Base-by-base conservation (phyloP, 2,329 filamentous ascomycete genomes). In the Thelonectria olida region DNA sequence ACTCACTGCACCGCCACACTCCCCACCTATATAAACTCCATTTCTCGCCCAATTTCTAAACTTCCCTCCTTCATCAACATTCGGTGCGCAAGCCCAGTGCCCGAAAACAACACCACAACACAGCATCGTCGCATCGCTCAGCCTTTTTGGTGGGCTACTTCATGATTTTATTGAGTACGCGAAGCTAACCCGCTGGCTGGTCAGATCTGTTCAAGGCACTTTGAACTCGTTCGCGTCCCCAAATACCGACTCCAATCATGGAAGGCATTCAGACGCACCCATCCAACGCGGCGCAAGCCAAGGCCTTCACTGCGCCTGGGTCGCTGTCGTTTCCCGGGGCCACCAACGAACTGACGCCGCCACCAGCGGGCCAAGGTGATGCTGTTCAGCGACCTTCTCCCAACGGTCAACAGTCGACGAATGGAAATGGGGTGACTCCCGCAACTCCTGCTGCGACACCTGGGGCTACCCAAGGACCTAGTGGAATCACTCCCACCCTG, bases 241-340 rank as follows among this genome's bases (percentile, higher is more conserved):
- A 61, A 61, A 65, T 66, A 63, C 65, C 63, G 47, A 67, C 57
- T 64, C 62, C 76, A 78, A 88, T 80, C 77, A 97, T 97, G 93
- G 93, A 97, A 78, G 88, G 89, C 73, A 90, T 97, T 73, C 93
- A 93, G 74, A 96, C 95, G 71, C 96, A 98, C 76, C 96, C 96
- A 49, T 87, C 91, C 68, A 98, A 89, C 77, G 94, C 95, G 73
- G 88, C 90, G 70, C 94, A 98, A 87, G 96, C 96, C 67, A 96
- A 96, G 85, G 93, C 92, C 76, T 97, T 98, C 81, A 97, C 94
- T 73, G 93, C 93, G 62, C 92, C 94, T 58, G 92, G 92, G 67
- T 97, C 93, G 72, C 85, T 98, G 71, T 97, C 94, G 63, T 98
- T 96, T 80, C 94, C 95, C 54, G 91, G 92, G 75, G 92, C 90